Conservation (phyloP, 2,329 filamentous ascomycete species). For the Grosmannia huntii region DNA sequence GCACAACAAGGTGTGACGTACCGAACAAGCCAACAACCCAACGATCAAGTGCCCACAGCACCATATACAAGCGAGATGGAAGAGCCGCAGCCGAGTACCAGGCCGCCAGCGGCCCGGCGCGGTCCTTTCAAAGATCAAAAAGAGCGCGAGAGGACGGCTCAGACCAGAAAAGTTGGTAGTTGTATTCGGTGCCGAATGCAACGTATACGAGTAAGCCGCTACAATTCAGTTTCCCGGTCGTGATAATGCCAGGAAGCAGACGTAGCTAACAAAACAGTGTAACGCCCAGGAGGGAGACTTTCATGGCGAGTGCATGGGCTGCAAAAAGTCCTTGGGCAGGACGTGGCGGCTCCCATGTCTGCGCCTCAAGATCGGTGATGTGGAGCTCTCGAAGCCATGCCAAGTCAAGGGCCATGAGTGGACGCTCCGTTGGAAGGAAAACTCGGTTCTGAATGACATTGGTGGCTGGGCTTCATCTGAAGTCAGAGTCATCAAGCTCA, state of each 20-base stretch:
- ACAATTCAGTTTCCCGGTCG: no score
- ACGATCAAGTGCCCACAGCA: background rate
- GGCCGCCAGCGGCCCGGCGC: conserved; percentile 26
- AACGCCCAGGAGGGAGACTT: conserved; percentile 34
- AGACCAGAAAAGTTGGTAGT: conserved; percentile 43
- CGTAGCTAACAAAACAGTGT: conserved; percentile 27
- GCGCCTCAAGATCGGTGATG: conserved; percentile 47
- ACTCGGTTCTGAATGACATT: conserved; percentile 38
- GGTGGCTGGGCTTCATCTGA: conserved; percentile 41
- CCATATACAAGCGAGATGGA: background rate
- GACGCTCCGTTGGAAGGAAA: conserved; percentile 45
- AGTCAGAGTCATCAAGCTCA: conserved; percentile 35
- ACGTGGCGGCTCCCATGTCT: conserved; percentile 43
- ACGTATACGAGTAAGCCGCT: conserved; percentile 39
- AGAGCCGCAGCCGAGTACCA: conserved; percentile 13
- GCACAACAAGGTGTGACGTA: no score
- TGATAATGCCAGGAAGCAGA: no score
- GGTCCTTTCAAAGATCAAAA: conserved; percentile 42
- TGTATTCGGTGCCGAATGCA: conserved; percentile 51
- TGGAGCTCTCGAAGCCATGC: conserved; percentile 44
- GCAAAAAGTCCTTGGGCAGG: conserved; percentile 37
- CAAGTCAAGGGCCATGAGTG: conserved; percentile 46
- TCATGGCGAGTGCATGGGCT: conserved; percentile 37
- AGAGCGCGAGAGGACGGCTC: conserved; percentile 39
- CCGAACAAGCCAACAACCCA: background rate